Base-by-base conservation (phyloP, 2,329 filamentous ascomycete species). In the Keithomyces neogunnii region DNA sequence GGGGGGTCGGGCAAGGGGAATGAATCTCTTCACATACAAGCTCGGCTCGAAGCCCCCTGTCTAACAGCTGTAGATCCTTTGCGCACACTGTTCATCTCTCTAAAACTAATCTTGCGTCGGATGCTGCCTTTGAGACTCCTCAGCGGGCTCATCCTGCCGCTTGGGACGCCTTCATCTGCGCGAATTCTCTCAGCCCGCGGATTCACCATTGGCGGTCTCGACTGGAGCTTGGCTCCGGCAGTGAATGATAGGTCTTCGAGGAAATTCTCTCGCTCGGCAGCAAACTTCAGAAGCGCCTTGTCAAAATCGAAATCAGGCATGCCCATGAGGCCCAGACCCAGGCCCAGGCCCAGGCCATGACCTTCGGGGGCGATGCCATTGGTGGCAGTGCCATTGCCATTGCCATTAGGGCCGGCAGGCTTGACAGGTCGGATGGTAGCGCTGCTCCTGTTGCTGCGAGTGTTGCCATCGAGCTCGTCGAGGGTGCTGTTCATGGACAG, bases 41-140 rank as follows among this genome's bases (percentile, higher is more conserved):
- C 62, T 61, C 68, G 62, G 48, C 57, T 66, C 10, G 61, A 61
- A 38, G 57, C 76, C 88, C 86, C 79, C 72, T 86, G 80, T 69
- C 88, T 85, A 57, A 84, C 81, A 57, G 85, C 75, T 30, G 84
- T 86, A 48, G 90, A 85, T 62, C 93, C 88, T 67, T 90, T 85
- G 73, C 92, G 92, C 74, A 89, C 80, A 71, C 91, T 97, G 70
- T 87, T 96, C 88, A 97, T 95, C 62, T 96, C 93, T 60, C 85
- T 81, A 68, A 92, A 89, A 61, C 92, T 96, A 69, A 99, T 87
- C 62, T 93, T 89, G 67, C 93, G 84, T 56, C 92, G 82, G 61
- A 99, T 87, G 70, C 90, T 96, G 44, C 92, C 92, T 83, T 88
- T 66, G 60, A 82, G 81, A 62, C 74, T 81, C 60, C 72, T 75